Percentiles rank a stretch among this genome's conserved stretches.
Conservation (phyloP, 352 stramenopile genomes). For the Phytophthora parvispora region DNA sequence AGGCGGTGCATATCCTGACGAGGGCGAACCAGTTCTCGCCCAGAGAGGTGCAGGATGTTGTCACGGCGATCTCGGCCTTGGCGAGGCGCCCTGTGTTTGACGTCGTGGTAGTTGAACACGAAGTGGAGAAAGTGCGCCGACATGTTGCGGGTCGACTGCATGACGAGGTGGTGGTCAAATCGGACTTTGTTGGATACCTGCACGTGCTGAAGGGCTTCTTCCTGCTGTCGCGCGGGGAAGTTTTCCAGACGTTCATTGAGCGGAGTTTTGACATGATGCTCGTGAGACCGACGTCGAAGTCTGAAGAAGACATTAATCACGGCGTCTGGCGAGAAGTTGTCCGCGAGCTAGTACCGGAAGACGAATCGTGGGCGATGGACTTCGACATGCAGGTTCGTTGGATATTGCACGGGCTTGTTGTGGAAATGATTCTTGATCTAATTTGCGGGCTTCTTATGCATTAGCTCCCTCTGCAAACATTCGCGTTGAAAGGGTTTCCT, state of each 20-base stretch:
- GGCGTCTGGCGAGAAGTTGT: conserved; percentile 65
- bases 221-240: conserved; percentile 67
- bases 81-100: conserved; percentile 56
- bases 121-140: conserved; percentile 65
- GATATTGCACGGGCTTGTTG: background rate
- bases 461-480: conserved; percentile 71
- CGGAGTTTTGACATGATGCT: conserved; percentile 68
- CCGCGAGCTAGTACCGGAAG: conserved; percentile 57
- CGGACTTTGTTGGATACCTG: conserved; percentile 69
- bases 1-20: conserved; percentile 68
- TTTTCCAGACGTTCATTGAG: conserved; percentile 84
- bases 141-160: conserved; percentile 68
- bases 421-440: too few relatives aligned
- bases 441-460: background rate
- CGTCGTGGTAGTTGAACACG: conserved; percentile 54
- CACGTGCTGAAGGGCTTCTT: conserved; percentile 76
- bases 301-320: conserved; percentile 75
- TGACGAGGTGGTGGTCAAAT: conserved; percentile 73
- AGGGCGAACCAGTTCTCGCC: conserved; percentile 57
- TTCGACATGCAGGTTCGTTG: conserved; percentile 60
- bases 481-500: conserved; percentile 56
- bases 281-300: conserved; percentile 53
- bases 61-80: conserved; percentile 46
- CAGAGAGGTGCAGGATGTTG: conserved; percentile 59
- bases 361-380: conserved; percentile 42